A percentile compares a stretch with the other conserved stretches of the same genome.
Evolutionary conservation across 305 asterid species (phyloP).

Genomic region (Withania somnifera): DNA sequence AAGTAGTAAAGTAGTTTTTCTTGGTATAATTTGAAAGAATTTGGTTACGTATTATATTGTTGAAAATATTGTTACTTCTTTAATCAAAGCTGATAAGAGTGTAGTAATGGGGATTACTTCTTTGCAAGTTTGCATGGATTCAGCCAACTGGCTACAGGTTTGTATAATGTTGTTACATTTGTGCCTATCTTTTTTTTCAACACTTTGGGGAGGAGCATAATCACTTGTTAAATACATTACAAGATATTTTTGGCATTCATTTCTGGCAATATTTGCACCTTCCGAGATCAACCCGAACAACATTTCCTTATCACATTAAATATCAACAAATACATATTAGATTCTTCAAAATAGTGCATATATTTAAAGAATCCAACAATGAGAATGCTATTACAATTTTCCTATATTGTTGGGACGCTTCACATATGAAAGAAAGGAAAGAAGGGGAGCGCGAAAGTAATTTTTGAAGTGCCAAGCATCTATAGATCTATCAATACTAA

Average conservation of each 20-base stretch:
- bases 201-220: no score
- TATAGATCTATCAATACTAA: background rate
- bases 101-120: slow-evolving; percentile 51
- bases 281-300: background rate
- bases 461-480: background rate
- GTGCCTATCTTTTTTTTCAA: no score
- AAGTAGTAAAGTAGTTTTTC: background rate
- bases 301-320: background rate
- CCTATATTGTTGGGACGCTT: no score
- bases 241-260: background rate
- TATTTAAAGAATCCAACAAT: background rate
- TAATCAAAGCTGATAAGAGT: background rate
- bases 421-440: no score
- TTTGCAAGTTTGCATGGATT: slow-evolving; percentile 93
- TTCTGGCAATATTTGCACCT: background rate
- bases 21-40: background rate
- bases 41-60: background rate
- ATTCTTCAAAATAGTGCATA: background rate
- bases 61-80: background rate
- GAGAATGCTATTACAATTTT: background rate
- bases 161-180: background rate
- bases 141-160: slow-evolving; percentile 85
- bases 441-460: no score
- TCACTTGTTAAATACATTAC: no score
- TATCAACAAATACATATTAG: background rate